phyloP scores from a whole-genome alignment of 129 eudicot genomes.

The Sambucus nigra region DNA sequence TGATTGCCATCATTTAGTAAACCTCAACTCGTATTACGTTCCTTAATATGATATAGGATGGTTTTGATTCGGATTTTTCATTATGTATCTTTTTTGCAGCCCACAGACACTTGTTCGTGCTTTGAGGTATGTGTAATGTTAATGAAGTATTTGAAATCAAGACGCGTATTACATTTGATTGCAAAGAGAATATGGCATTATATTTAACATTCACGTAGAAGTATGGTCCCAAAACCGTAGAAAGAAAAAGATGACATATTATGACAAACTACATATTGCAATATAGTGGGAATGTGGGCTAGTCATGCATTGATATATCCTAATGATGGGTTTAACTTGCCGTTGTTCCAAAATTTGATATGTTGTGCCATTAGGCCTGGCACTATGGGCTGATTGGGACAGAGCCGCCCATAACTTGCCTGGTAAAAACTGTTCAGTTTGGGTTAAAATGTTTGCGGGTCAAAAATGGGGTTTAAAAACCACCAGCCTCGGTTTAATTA shows the following conservation, averaged over 20 bases:
- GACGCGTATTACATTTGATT: background rate
- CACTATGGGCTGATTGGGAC: background rate
- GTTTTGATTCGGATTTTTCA: constrained; percentile 10
- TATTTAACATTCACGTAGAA: background rate
- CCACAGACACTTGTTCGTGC: constrained; percentile 98
- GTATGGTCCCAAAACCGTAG: background rate
- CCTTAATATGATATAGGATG: background rate
- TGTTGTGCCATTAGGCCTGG: background rate
- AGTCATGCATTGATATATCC: too few species aligned
- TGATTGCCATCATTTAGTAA: background rate
- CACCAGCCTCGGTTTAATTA: too few species aligned
- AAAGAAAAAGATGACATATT: background rate
- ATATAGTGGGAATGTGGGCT: too few species aligned
- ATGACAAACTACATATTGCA: too few species aligned
- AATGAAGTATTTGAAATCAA: background rate
- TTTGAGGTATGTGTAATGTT: constrained; percentile 53
- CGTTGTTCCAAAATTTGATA: background rate
- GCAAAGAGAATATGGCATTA: background rate
- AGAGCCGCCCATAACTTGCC: too few species aligned
- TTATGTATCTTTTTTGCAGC: constrained; percentile 41
- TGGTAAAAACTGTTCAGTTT: too few species aligned
- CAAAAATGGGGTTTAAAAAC: too few species aligned
- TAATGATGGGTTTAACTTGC: too few species aligned
- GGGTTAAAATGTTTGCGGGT: too few species aligned
- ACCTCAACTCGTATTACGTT: background rate